Evolutionary conservation across 2,329 filamentous ascomycete species (phyloP).

Genomic region (Fusarium veterinarium): DNA sequence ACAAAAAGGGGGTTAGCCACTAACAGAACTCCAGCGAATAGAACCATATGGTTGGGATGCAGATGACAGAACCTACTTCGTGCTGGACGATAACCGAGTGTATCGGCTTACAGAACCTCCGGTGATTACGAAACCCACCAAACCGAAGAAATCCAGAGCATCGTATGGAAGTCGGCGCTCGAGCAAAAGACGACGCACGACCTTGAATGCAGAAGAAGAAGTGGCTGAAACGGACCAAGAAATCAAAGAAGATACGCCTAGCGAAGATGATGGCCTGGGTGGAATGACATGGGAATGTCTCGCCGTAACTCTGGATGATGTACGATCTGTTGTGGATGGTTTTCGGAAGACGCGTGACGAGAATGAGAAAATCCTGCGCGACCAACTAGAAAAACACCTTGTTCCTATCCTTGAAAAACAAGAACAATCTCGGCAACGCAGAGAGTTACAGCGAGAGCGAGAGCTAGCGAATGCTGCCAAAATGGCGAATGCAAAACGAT

Average conservation of each 20-base stretch:
- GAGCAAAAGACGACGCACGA: slow-evolving; percentile 77
- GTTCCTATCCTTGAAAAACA: slow-evolving; percentile 86
- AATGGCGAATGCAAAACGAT: slow-evolving; percentile 93
- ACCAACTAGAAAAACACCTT: slow-evolving; percentile 79
- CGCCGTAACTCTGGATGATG: slow-evolving; percentile 83
- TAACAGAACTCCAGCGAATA: slow-evolving; percentile 66
- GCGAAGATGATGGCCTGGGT: slow-evolving; percentile 73
- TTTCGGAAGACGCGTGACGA: slow-evolving; percentile 82
- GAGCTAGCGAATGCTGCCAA: slow-evolving; percentile 86
- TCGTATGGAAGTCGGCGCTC: slow-evolving; percentile 66
- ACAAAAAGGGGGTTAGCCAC: background rate
- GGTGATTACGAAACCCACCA: slow-evolving; percentile 71
- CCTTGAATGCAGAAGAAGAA: slow-evolving; percentile 49
- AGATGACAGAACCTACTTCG: slow-evolving; percentile 86
- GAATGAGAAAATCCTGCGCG: slow-evolving; percentile 83
- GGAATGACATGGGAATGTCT: slow-evolving; percentile 92
- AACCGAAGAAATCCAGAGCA: slow-evolving; percentile 70
- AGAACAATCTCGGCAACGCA: slow-evolving; percentile 77
- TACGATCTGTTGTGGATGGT: slow-evolving; percentile 75
- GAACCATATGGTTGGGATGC: slow-evolving; percentile 90
- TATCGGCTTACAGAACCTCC: slow-evolving; percentile 87
- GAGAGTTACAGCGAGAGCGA: slow-evolving; percentile 75
- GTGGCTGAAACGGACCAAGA: slow-evolving; percentile 52
- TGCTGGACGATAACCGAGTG: slow-evolving; percentile 92
- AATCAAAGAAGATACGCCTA: slow-evolving; percentile 45